Conservation (phyloP, 2,329 filamentous ascomycete genomes). For the Lachnellula hyalina region DNA sequence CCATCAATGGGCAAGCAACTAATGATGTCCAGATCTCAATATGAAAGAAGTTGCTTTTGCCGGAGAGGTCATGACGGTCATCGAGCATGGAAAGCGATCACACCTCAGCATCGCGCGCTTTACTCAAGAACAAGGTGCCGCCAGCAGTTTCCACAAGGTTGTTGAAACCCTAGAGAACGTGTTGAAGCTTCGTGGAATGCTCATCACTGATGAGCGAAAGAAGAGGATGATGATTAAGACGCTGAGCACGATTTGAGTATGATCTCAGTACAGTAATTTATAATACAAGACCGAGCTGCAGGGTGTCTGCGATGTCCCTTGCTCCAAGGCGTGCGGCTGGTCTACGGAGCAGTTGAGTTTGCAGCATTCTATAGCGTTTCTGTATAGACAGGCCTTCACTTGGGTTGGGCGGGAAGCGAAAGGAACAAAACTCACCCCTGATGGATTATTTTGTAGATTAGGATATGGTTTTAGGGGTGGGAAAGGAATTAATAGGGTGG, state of each 20-base stretch:
- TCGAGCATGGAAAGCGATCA: slow-evolving; percentile 74
- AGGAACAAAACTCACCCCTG: background rate
- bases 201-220: slow-evolving; percentile 64
- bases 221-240: slow-evolving; percentile 70
- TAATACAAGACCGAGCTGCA: background rate
- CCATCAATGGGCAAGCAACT: slow-evolving; percentile 9
- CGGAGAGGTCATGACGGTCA: slow-evolving; percentile 80
- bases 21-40: slow-evolving; percentile 54
- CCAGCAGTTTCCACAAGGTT: slow-evolving; percentile 80
- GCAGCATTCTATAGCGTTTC: background rate
- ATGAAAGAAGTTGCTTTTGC: slow-evolving; percentile 87
- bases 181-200: slow-evolving; percentile 57
- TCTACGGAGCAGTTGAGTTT: background rate
- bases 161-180: slow-evolving; percentile 69
- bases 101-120: slow-evolving; percentile 78
- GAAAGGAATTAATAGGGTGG: background rate
- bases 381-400: background rate
- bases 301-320: background rate
- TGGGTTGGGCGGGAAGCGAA: background rate
- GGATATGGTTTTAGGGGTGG: background rate
- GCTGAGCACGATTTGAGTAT: slow-evolving; percentile 30
- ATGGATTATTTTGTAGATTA: background rate
- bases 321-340: background rate
- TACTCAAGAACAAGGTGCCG: slow-evolving; percentile 86
- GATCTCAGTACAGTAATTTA: background rate